A percentile compares a stretch with the other conserved stretches of the same genome.
phyloP scores from a whole-genome alignment of 2,329 filamentous ascomycete species.

The Colletotrichum karsti region DNA sequence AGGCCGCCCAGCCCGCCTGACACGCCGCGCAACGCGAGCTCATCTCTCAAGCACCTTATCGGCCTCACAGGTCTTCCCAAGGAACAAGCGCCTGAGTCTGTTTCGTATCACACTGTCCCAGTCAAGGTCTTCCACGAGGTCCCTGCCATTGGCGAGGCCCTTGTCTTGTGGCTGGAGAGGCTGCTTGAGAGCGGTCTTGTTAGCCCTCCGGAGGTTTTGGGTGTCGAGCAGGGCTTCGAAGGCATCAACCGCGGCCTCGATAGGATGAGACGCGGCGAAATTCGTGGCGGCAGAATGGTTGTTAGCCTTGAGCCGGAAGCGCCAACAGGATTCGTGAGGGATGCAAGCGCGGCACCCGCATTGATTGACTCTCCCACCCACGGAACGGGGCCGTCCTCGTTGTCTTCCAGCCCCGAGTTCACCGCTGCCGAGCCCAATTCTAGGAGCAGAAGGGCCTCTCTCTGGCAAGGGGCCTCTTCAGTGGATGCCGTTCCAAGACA shows the following conservation, averaged over 20 bases:
- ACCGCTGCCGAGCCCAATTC: constrained; percentile 6
- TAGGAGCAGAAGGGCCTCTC: constrained; percentile 8
- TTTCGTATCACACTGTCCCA: constrained; percentile 71
- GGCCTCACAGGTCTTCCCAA: constrained; percentile 76
- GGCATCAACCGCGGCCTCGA: constrained; percentile 76
- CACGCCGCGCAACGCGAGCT: constrained; percentile 41
- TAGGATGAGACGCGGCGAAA: constrained; percentile 69
- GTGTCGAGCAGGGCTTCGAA: constrained; percentile 68
- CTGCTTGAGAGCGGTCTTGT: constrained; percentile 65
- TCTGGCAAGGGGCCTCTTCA: constrained; percentile 4
- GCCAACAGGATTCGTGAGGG: not conserved
- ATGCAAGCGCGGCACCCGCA: not conserved
- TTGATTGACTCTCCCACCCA: constrained; percentile 7
- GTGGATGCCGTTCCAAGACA: constrained; percentile 7
- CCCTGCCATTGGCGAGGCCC: constrained; percentile 66
- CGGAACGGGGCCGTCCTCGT: not conserved
- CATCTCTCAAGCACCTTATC: constrained; percentile 63
- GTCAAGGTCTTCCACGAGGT: constrained; percentile 81
- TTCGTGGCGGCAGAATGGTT: constrained; percentile 76
- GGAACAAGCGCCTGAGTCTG: constrained; percentile 48
- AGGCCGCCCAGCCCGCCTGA: constrained; percentile 44
- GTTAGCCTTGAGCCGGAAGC: constrained; percentile 43
- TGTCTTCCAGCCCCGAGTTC: constrained; percentile 19
- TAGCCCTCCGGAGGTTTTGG: constrained; percentile 70
- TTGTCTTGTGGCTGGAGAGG: constrained; percentile 74